Base-by-base conservation (phyloP, 768 basidiomycete genomes). In the Boletus vermiculosoides region DNA sequence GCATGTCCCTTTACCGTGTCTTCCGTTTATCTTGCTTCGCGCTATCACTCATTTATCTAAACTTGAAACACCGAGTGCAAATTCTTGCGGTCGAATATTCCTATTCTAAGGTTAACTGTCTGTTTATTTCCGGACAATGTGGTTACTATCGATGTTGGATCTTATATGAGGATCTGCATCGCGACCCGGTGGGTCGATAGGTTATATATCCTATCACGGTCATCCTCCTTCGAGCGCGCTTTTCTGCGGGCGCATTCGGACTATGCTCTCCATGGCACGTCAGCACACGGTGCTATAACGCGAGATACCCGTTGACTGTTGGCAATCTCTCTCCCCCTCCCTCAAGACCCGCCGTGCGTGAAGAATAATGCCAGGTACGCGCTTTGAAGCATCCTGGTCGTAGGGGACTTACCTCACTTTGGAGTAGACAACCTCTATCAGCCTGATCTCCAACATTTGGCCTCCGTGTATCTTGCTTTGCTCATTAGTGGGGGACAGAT, bases 401-500 rank as follows among this genome's bases (percentile, higher is more conserved):
- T 33, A 12, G 39, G 6, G 30, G 30, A 28, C 48, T 60, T 22
- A 59, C 16, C 13, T 45, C 20, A n/a, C n/a, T 34, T 48, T 11
- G 49, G 36, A 54, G 44, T 13, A 62, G 62, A 50, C 25, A 28
- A 39, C 44, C 25, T 13, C 15, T 33, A 61, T 36, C 54, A 60
- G 1, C 71, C 57, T 47, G 56, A 71, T 50, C 63, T 73, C 49
- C 54, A 62, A 37, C 62, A 68, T 45, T 61, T 83, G 25, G 63
- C 66, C 13, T 57, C 77, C 23, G 65, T 72, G 8, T 85, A 75
- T 63, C 71, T 84, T 50, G 71, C 70, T 22, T 70, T 86, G 8
- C 78, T 82, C 52, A 72, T 83, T 25, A 58, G 73, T 39, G 85
- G 82, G 34, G 84, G 83, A 1, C 79, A 85, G 54, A 65, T 83